Conservation (phyloP, 2,329 filamentous ascomycete genomes). For the Parastagonospora nodorum region DNA sequence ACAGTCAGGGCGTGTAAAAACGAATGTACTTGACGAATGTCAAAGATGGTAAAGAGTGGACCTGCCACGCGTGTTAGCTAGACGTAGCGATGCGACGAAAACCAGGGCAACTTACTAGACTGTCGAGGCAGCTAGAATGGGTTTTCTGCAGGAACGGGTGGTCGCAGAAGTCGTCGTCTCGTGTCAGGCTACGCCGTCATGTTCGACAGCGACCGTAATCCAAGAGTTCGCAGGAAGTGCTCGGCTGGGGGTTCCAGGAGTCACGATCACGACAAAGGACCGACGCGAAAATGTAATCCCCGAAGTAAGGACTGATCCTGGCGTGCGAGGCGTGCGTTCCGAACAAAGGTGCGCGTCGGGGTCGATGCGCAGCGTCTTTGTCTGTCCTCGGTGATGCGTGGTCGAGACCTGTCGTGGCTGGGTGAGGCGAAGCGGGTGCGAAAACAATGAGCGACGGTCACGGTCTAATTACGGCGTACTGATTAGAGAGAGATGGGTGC, state of each 20-base stretch:
- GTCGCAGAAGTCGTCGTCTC: conserved; percentile 27
- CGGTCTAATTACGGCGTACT: conserved; percentile 22
- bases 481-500: conserved; percentile 18
- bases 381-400: conserved; percentile 22
- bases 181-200: conserved; percentile 43
- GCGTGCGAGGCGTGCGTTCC: too few species aligned
- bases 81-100: neutral
- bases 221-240: conserved; percentile 20
- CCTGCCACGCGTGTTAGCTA: conserved; percentile 28
- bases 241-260: conserved; percentile 24
- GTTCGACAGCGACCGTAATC: conserved; percentile 30
- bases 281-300: conserved; percentile 1
- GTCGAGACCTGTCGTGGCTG: conserved; percentile 4
- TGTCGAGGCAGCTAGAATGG: conserved; percentile 42
- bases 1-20: conserved; percentile 52
- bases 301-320: too few species aligned
- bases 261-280: conserved; percentile 14
- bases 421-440: conserved; percentile 7
- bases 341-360: neutral
- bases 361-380: conserved; percentile 21
- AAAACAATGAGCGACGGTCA: conserved; percentile 33
- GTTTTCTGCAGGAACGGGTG: conserved; percentile 28
- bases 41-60: conserved; percentile 47
- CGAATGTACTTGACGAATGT: conserved; percentile 58
- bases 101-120: conserved; percentile 39